Percentiles rank a stretch among this genome's conserved stretches.
Conservation (phyloP, 768 basidiomycete species). For the Russula griseocarnosa region DNA sequence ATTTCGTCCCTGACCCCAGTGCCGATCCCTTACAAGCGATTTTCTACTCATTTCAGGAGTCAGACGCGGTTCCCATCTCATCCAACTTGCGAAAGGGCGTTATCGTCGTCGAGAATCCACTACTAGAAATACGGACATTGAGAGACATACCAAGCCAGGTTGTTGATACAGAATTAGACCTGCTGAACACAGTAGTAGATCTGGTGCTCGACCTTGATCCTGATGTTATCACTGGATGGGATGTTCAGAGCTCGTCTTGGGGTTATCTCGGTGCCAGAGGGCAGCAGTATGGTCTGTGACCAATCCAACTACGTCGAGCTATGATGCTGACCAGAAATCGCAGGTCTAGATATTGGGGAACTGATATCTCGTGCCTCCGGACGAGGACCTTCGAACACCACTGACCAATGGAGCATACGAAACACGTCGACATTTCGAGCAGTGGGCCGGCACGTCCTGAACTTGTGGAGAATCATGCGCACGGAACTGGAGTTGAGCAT, state of each 20-base stretch:
- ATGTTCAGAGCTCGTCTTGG: slow-evolving; percentile 85
- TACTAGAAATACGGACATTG: slow-evolving; percentile 41
- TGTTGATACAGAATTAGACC: slow-evolving; percentile 68
- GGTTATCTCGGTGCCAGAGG: slow-evolving; percentile 80
- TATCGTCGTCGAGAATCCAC: slow-evolving; percentile 47
- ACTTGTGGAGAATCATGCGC: slow-evolving; percentile 90
- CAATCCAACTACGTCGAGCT: neutral
- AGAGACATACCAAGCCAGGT: slow-evolving; percentile 47
- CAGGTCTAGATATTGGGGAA: slow-evolving; percentile 71
- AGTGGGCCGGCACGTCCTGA: slow-evolving; percentile 84
- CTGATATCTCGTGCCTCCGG: slow-evolving; percentile 71
- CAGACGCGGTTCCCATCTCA: slow-evolving; percentile 34
- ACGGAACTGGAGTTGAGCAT: slow-evolving; percentile 70
- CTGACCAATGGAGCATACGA: slow-evolving; percentile 65
- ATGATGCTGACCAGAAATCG: neutral
- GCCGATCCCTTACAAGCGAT: slow-evolving; percentile 62
- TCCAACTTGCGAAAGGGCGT: slow-evolving; percentile 44
- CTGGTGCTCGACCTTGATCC: slow-evolving; percentile 76
- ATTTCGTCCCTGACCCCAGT: slow-evolving; percentile 61
- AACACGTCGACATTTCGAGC: slow-evolving; percentile 82
- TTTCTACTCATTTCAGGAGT: slow-evolving; percentile 69
- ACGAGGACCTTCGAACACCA: slow-evolving; percentile 36
- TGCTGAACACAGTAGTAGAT: slow-evolving; percentile 76
- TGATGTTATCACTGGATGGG: slow-evolving; percentile 90
- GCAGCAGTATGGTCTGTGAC: slow-evolving; percentile 48